A percentile compares a stretch with the other conserved stretches of the same genome.
Evolutionary conservation across 805 yeast species (phyloP).

Genomic region (Cyberlindnera petersonii): DNA sequence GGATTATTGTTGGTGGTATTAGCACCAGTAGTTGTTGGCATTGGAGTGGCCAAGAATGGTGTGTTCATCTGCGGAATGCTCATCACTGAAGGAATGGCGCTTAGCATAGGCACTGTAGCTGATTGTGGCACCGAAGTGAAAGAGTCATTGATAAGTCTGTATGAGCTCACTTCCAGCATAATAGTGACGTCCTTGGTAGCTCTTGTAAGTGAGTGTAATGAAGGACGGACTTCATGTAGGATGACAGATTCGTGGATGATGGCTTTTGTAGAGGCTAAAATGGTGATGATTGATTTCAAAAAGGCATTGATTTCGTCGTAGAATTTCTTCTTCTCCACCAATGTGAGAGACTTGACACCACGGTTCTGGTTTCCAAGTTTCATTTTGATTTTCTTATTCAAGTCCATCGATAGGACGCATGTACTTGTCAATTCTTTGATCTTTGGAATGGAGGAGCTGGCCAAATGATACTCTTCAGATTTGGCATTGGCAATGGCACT

Average conservation of each 20-base stretch:
- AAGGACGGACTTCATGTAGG: conserved; percentile 73
- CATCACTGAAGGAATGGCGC: conserved; percentile 29
- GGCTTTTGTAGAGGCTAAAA: conserved; percentile 76
- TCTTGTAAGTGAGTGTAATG: conserved; percentile 76
- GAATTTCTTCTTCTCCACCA: conserved; percentile 55
- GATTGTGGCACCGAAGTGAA: conserved; percentile 17
- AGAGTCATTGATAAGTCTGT: conserved; percentile 32
- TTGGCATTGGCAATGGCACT: conserved; percentile 55
- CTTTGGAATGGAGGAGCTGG: conserved; percentile 49
- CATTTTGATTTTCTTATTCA: conserved; percentile 60
- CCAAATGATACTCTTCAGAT: conserved; percentile 33
- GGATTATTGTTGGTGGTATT: conserved; percentile 17
- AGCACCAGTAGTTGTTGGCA: conserved; percentile 8
- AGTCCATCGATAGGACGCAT: conserved; percentile 78
- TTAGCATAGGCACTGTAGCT: conserved; percentile 19
- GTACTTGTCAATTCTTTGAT: conserved; percentile 75
- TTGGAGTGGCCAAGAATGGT: conserved; percentile 16
- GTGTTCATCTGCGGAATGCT: conserved; percentile 29
- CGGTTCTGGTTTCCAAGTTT: conserved; percentile 40
- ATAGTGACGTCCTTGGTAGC: conserved; percentile 90
- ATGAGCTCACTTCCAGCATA: conserved; percentile 66
- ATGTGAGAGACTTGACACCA: conserved; percentile 36
- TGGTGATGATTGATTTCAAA: conserved; percentile 76
- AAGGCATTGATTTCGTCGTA: conserved; percentile 86
- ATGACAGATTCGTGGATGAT: conserved; percentile 80